phyloP scores from a whole-genome alignment of 495 filamentous ascomycete genomes.

The Clohesyomyces aquaticus region DNA sequence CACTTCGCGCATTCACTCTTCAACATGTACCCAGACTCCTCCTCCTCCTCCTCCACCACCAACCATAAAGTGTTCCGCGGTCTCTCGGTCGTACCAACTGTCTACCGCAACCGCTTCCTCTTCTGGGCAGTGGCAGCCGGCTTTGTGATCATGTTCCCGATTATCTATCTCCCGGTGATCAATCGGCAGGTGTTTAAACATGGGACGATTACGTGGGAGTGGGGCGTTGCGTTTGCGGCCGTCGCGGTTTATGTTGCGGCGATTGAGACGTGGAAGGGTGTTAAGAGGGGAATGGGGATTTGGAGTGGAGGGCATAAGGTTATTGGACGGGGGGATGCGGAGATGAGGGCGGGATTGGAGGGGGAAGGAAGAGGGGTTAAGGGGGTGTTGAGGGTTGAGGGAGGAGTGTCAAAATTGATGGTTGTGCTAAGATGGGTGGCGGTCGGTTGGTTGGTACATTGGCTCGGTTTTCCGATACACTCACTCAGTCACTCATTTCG shows the following conservation, averaged over 20 bases:
- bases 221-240: slow-evolving; percentile 41
- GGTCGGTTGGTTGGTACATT: no score
- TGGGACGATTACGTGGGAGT: slow-evolving; percentile 41
- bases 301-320: slow-evolving; percentile 33
- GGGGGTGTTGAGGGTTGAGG: no score
- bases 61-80: slow-evolving; percentile 10
- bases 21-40: slow-evolving; percentile 59
- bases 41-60: background rate
- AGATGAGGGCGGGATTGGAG: slow-evolving; percentile 34
- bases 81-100: slow-evolving; percentile 30
- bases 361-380: no score
- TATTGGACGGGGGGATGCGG: slow-evolving; percentile 30
- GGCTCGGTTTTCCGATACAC: no score
- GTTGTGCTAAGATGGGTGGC: no score
- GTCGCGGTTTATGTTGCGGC: slow-evolving; percentile 38
- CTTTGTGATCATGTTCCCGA: slow-evolving; percentile 41
- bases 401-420: no score
- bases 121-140: slow-evolving; percentile 44
- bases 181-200: slow-evolving; percentile 45
- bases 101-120: slow-evolving; percentile 45
- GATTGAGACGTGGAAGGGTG: slow-evolving; percentile 45
- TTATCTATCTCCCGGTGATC: slow-evolving; percentile 45
- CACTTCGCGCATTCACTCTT: slow-evolving; percentile 71
- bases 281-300: slow-evolving; percentile 41
- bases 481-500: no score